Evolutionary conservation across 352 stramenopile genomes (phyloP).

Genomic region (Phytopythium mirpurense): DNA sequence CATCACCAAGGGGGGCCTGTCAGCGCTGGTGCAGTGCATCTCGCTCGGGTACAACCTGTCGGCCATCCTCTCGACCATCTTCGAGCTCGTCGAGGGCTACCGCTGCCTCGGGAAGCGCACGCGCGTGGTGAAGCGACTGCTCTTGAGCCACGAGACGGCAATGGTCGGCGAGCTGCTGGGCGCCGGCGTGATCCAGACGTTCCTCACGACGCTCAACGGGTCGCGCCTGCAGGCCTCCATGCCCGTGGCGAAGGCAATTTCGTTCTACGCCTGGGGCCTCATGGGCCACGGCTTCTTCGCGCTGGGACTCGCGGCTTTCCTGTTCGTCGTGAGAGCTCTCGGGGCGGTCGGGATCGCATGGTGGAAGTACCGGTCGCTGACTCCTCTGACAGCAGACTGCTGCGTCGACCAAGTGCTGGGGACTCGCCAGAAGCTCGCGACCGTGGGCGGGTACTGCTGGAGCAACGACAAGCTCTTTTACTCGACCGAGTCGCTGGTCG

Average conservation of each 20-base stretch:
- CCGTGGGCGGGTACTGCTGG: slow-evolving; percentile 14
- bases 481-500: not conserved
- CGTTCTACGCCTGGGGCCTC: slow-evolving; percentile 22
- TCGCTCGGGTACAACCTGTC: slow-evolving; percentile 25
- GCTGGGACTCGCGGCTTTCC: not conserved
- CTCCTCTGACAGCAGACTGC: slow-evolving; percentile 12
- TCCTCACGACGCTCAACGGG: slow-evolving; percentile 14
- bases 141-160: slow-evolving; percentile 18
- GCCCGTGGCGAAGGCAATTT: slow-evolving; percentile 11
- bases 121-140: slow-evolving; percentile 9
- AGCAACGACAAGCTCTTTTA: slow-evolving; percentile 6
- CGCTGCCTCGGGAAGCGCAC: slow-evolving; percentile 4
- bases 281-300: slow-evolving; percentile 14
- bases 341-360: not conserved
- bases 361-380: slow-evolving; percentile 2
- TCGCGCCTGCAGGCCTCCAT: slow-evolving; percentile 7
- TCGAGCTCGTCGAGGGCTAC: slow-evolving; percentile 18
- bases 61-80: slow-evolving; percentile 16
- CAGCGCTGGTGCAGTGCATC: slow-evolving; percentile 16
- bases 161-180: slow-evolving; percentile 16
- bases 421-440: slow-evolving; percentile 11
- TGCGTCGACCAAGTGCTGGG: slow-evolving; percentile 18
- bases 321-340: slow-evolving; percentile 6
- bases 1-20: slow-evolving; percentile 15
- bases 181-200: slow-evolving; percentile 10